These are phyloP conservation scores for Cercospora nicotianae DNA, from an alignment of 2,329 filamentous ascomycete genomes.

Conservation along the genomic window DNA sequence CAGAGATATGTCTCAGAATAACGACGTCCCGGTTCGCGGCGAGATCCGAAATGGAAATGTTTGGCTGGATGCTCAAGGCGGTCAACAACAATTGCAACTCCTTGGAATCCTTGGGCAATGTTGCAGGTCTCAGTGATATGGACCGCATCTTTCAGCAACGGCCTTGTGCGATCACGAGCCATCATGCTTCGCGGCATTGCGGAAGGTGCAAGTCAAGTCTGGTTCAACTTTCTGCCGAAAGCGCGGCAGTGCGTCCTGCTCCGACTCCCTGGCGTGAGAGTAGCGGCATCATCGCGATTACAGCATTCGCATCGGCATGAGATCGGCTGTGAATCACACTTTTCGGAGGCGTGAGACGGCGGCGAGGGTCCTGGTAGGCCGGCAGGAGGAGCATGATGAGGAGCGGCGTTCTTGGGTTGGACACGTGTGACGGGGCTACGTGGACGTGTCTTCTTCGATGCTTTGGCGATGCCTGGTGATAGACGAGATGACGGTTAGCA, in stretches of 20 bases:
- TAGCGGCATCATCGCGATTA: not conserved
- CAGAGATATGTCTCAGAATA: not conserved
- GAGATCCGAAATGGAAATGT: not conserved
- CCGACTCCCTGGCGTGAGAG: not conserved
- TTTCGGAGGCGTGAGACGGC: not conserved
- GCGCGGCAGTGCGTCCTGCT: not conserved
- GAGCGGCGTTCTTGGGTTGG: not conserved
- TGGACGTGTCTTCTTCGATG: not conserved
- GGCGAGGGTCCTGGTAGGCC: not conserved
- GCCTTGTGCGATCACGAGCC: not conserved
- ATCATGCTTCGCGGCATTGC: not conserved
- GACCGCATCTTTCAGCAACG: not conserved
- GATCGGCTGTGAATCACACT: too few species aligned
- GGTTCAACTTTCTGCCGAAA: not conserved
- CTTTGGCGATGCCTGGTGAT: not conserved
- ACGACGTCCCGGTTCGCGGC: not conserved
- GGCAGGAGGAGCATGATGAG: not conserved
- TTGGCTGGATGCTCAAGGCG: not conserved
- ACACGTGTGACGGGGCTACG: conserved; percentile 10
- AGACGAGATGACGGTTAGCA: not conserved
- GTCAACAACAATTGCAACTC: not conserved
- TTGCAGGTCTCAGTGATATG: not conserved
- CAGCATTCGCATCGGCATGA: not conserved
- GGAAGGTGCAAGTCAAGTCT: not conserved
- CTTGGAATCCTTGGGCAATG: not conserved